These are phyloP conservation scores for Moniliella sp. DNA, from an alignment of 1,284 basidiomycete species.

Conservation along the genomic window DNA sequence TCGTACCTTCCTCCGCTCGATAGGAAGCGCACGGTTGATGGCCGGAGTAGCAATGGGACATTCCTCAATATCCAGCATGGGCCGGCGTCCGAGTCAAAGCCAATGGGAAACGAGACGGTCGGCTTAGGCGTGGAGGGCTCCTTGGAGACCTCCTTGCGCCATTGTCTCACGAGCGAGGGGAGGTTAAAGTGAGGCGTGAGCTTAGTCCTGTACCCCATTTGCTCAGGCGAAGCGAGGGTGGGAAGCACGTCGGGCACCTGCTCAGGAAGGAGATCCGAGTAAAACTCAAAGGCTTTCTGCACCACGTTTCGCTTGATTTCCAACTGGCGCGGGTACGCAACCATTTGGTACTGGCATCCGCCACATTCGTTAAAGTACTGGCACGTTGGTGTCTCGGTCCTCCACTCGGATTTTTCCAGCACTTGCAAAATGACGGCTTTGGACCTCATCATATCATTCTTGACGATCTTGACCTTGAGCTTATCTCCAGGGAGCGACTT, in stretches of 20 bases:
- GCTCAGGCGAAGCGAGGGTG: slow-evolving; percentile 64
- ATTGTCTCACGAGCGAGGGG: slow-evolving; percentile 39
- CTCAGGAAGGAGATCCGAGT: slow-evolving; percentile 38
- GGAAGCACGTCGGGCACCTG: slow-evolving; percentile 49
- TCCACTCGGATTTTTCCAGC: slow-evolving; percentile 2
- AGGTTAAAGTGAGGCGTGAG: slow-evolving; percentile 88
- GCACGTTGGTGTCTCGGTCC: slow-evolving; percentile 19
- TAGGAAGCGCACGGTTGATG: slow-evolving; percentile 50
- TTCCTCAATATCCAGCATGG: slow-evolving; percentile 81
- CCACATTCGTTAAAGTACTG: slow-evolving; percentile 28
- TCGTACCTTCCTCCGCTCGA: slow-evolving; percentile 48
- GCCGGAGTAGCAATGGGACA: slow-evolving; percentile 73
- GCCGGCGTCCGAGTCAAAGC: slow-evolving; percentile 62
- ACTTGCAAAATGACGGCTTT: slow-evolving; percentile 15
- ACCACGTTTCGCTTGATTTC: slow-evolving; percentile 66
- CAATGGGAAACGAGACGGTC: slow-evolving; percentile 51
- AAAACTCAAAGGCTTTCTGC: slow-evolving; percentile 48
- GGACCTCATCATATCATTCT: slow-evolving; percentile 18
- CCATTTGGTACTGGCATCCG: slow-evolving; percentile 25
- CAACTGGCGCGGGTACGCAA: slow-evolving; percentile 67
- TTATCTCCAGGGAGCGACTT: slow-evolving; percentile 20
- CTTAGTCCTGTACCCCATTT: slow-evolving; percentile 85
- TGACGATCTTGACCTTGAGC: slow-evolving; percentile 12
- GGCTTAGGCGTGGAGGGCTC: slow-evolving; percentile 21
- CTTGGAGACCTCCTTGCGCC: slow-evolving; percentile 14